phyloP scores from a whole-genome alignment of 164 flowering plant species.

The Euptelea pleiosperma region DNA sequence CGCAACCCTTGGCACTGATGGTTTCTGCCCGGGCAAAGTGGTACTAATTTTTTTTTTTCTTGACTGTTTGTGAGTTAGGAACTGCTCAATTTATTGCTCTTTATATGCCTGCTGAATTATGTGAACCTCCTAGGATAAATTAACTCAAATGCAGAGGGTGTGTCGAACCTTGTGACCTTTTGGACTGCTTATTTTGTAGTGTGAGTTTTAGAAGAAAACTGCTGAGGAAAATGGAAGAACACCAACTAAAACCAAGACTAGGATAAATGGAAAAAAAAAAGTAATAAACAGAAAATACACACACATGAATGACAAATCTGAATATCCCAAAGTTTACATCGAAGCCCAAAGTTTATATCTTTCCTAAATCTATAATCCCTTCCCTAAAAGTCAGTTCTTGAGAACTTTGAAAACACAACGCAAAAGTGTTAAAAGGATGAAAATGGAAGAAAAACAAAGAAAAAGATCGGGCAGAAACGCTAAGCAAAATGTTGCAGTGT shows the following conservation, averaged over 20 bases:
- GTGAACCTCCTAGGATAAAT: not conserved
- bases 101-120: conserved; percentile 1
- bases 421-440: too few species aligned
- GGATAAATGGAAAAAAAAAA: not conserved
- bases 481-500: too few species aligned
- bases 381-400: too few species aligned
- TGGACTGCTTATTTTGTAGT: not conserved
- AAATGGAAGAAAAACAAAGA: too few species aligned
- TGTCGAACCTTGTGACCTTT: not conserved
- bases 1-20: conserved; percentile 68
- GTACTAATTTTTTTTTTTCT: conserved; percentile 33
- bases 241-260: not conserved
- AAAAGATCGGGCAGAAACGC: too few species aligned
- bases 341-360: too few species aligned
- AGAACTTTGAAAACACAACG: too few species aligned
- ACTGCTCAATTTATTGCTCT: conserved; percentile 1
- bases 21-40: conserved; percentile 82
- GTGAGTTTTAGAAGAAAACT: not conserved
- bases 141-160: not conserved
- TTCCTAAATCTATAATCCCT: too few species aligned
- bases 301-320: too few species aligned
- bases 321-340: too few species aligned
- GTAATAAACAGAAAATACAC: not conserved
- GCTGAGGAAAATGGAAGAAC: not conserved
- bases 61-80: not conserved